These are phyloP conservation scores for Ustilago tritici DNA, from an alignment of 1,284 basidiomycete genomes.

Conservation along the genomic window DNA sequence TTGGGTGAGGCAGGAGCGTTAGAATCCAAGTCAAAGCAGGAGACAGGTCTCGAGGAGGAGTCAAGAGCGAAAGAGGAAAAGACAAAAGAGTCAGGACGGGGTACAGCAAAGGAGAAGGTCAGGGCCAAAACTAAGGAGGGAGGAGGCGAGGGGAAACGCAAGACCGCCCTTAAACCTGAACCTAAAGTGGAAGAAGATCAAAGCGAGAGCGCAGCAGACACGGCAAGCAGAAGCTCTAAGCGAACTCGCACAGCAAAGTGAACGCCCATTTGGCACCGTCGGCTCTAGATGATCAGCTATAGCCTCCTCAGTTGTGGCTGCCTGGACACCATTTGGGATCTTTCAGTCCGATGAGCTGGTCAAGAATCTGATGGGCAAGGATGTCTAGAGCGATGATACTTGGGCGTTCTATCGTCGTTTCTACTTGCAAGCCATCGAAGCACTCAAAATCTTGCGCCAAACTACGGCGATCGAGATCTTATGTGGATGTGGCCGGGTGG, in stretches of 20 bases:
- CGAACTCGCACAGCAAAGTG: constrained; percentile 7
- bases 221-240: constrained; percentile 12
- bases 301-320: constrained; percentile 4
- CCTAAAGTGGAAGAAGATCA: background rate
- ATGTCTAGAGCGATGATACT: background rate
- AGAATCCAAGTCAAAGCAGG: background rate
- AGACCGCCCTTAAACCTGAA: background rate
- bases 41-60: background rate
- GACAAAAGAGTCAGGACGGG: background rate
- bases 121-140: background rate
- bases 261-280: background rate
- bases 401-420: background rate
- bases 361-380: background rate
- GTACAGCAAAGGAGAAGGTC: background rate
- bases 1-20: background rate
- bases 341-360: constrained; percentile 7
- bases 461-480: too few species aligned
- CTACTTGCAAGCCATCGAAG: background rate
- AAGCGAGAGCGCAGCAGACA: background rate
- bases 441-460: background rate
- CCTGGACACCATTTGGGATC: background rate
- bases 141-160: background rate
- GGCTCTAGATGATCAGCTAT: background rate
- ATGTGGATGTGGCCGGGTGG: too few species aligned
- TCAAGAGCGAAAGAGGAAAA: background rate